phyloP scores from a whole-genome alignment of 2,329 filamentous ascomycete genomes.

The Lachnellula cervina region DNA sequence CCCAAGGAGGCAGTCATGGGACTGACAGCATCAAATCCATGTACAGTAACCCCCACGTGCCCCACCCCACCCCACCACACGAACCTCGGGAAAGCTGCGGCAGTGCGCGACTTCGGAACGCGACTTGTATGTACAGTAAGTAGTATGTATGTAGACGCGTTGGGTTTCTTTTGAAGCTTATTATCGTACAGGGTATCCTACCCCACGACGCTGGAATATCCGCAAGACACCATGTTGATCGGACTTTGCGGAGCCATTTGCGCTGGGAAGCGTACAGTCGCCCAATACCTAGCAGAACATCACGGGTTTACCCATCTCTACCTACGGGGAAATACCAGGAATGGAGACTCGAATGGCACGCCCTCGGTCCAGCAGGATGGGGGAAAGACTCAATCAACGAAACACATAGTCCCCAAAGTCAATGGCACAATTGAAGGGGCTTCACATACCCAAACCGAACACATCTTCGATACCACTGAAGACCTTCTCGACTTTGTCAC shows the following conservation, averaged over 20 bases:
- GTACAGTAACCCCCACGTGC: neutral
- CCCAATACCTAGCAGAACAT: constrained; percentile 77
- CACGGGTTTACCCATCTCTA: constrained; percentile 75
- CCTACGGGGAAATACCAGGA: constrained; percentile 37
- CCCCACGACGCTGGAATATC: too few relatives aligned
- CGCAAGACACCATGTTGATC: constrained; percentile 56
- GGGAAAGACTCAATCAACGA: neutral
- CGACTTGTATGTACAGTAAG: neutral
- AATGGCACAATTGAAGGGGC: constrained; percentile 6
- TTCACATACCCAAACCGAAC: constrained; percentile 4
- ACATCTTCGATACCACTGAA: constrained; percentile 57
- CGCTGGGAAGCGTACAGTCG: constrained; percentile 86
- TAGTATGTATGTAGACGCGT: too few relatives aligned
- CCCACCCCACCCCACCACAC: neutral
- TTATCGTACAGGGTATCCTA: too few relatives aligned
- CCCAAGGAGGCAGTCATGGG: constrained; percentile 1
- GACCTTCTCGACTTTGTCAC: constrained; percentile 81
- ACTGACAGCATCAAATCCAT: too few relatives aligned
- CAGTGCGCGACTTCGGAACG: too few relatives aligned
- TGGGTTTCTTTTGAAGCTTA: too few relatives aligned
- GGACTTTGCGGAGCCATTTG: constrained; percentile 83
- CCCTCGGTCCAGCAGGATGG: constrained; percentile 5
- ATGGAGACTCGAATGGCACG: constrained; percentile 5
- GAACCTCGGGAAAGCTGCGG: too few relatives aligned
- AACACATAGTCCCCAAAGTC: constrained; percentile 4